Conservation (phyloP, 495 filamentous ascomycete species). For the Xylaria nigripes region DNA sequence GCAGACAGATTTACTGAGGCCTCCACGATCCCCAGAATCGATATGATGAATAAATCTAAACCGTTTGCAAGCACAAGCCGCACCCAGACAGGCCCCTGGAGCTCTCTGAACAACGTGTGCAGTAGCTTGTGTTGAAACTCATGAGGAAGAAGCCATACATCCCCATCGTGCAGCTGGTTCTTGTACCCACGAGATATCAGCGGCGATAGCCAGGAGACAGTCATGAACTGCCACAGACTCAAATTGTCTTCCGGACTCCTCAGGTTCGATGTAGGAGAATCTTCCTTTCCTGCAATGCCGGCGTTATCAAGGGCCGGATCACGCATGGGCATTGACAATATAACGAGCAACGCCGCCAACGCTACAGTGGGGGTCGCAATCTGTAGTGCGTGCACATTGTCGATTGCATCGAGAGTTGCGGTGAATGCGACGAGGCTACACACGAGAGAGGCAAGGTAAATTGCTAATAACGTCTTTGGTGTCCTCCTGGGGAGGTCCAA, state of each 20-base stretch:
- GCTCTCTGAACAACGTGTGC: slow-evolving; percentile 61
- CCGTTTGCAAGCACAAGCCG: slow-evolving; percentile 67
- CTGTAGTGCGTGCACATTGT: slow-evolving; percentile 30
- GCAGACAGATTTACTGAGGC: slow-evolving; percentile 54
- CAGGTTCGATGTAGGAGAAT: slow-evolving; percentile 47
- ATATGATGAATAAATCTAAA: slow-evolving; percentile 63
- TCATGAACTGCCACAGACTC: slow-evolving; percentile 72
- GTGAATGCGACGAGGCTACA: slow-evolving; percentile 33
- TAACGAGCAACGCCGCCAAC: slow-evolving; percentile 39
- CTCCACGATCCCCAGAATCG: slow-evolving; percentile 52
- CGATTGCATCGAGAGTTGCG: slow-evolving; percentile 18
- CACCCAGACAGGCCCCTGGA: slow-evolving; percentile 61
- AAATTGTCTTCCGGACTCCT: slow-evolving; percentile 79
- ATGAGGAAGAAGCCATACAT: slow-evolving; percentile 68
- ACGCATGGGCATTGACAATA: slow-evolving; percentile 66
- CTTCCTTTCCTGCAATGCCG: slow-evolving; percentile 53
- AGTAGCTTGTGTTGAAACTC: slow-evolving; percentile 69
- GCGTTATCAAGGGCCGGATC: slow-evolving; percentile 47
- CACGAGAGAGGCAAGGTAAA: slow-evolving; percentile 28
- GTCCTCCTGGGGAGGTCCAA: slow-evolving; percentile 41
- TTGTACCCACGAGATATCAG: slow-evolving; percentile 55
- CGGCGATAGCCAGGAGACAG: slow-evolving; percentile 73
- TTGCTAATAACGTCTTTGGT: slow-evolving; percentile 34
- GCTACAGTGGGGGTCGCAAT: slow-evolving; percentile 37
- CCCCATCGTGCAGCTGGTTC: slow-evolving; percentile 60